A percentile compares a stretch with the other conserved stretches of the same genome.
Conservation (phyloP, 2,329 filamentous ascomycete species). For the Trichoderma afroharzianum region DNA sequence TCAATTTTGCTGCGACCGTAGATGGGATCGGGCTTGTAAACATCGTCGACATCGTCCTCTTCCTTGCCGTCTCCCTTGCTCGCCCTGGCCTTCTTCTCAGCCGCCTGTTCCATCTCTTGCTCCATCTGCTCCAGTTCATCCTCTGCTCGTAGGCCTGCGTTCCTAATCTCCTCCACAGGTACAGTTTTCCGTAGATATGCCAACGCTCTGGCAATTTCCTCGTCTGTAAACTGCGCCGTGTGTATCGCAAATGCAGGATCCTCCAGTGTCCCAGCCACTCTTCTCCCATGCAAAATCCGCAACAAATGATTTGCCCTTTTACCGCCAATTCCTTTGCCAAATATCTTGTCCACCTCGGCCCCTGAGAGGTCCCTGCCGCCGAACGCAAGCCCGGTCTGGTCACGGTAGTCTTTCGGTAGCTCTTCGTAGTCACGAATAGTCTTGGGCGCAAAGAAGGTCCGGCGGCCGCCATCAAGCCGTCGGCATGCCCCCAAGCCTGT, state of each 20-base stretch:
- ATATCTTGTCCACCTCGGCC: constrained; percentile 45
- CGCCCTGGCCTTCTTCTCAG: constrained; percentile 23
- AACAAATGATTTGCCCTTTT: constrained; percentile 51
- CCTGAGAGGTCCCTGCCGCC: constrained; percentile 46
- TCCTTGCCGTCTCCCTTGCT: constrained; percentile 21
- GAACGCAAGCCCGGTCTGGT: constrained; percentile 54
- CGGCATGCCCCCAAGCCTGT: neutral
- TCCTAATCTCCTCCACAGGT: constrained; percentile 57
- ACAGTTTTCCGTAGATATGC: constrained; percentile 52
- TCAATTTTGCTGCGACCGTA: constrained; percentile 59
- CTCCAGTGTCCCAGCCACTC: constrained; percentile 61
- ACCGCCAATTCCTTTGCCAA: constrained; percentile 46
- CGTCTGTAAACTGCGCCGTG: constrained; percentile 41
- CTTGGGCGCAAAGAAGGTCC: constrained; percentile 35
- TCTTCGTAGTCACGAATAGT: constrained; percentile 53
- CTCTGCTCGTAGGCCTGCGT: constrained; percentile 59
- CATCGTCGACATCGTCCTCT: constrained; percentile 24
- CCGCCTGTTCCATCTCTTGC: constrained; percentile 29
- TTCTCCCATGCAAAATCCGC: constrained; percentile 57
- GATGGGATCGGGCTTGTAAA: constrained; percentile 42
- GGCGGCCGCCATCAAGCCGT: constrained; percentile 24
- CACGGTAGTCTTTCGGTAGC: constrained; percentile 55
- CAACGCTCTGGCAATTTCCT: constrained; percentile 46
- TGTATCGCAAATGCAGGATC: constrained; percentile 52
- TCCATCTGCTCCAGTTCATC: constrained; percentile 57